Evolutionary conservation across 2,329 filamentous ascomycete species (phyloP), one percentile per base, ranked within the genome.

Genomic region (Trichoderma oligosporum): DNA sequence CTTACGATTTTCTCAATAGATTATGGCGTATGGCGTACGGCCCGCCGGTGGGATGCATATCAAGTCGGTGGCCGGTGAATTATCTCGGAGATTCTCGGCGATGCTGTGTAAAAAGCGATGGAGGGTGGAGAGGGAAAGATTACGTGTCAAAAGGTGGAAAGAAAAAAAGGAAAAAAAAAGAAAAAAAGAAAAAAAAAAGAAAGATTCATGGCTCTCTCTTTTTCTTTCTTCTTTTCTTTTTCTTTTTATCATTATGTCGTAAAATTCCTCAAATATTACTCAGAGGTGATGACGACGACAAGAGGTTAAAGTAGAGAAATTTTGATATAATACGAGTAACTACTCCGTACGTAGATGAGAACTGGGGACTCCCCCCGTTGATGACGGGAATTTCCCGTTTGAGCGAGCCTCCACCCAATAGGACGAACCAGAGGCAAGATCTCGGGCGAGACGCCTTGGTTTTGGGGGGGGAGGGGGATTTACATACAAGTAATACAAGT

Each of bases 331-430:
- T n/a, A n/a, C n/a, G n/a, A n/a, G n/a, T n/a, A n/a, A n/a, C n/a
- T n/a, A n/a, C n/a, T n/a, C n/a, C n/a, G n/a, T n/a, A n/a, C n/a
- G n/a, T n/a, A 31, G 27, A 31, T 31, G 27, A 11, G 27, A 31
- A 11, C 6, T 31, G 27, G 27, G 27, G 11, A 31, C 6, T 6
- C 27, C 11, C n/a, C n/a, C n/a, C n/a, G n/a, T 31, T 42, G 49
- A 54, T 54, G 49, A 54, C 49, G 38, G 49, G 29, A 54, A 54
- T 54, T 54, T 44, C 49, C 39, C 39, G 12, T 44, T 54, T 45
- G 9, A 29, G 49, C 36, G 9, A 18, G 12, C n/a, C 27, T 53
- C 49, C 39, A 25, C 39, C 9, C 38, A 18, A 24, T 18, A 22
- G n/a, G 45, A 16, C 49, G 24, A 22, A 39, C 39, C 47, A 35